phyloP scores from a whole-genome alignment of 1,284 basidiomycete species.

The Agaricales sp. region DNA sequence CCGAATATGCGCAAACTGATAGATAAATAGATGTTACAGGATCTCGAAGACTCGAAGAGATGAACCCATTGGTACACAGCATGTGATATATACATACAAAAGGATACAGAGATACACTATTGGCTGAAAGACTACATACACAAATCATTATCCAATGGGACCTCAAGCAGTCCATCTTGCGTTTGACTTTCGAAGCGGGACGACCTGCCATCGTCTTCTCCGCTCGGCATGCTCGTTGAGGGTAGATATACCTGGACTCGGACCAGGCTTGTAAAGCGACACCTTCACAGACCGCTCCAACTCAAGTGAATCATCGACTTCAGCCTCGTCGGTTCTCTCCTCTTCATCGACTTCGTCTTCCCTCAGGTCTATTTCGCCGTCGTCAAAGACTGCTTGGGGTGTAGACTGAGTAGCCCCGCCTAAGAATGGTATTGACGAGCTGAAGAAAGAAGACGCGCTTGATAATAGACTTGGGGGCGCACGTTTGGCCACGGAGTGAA shows the following conservation, averaged over 20 bases:
- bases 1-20: no score
- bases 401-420: constrained; percentile 29
- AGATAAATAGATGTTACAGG: no score
- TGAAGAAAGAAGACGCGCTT: constrained; percentile 53
- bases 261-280: constrained; percentile 16
- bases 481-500: constrained; percentile 53
- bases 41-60: no score
- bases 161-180: neutral
- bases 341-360: constrained; percentile 71
- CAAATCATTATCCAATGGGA: no score
- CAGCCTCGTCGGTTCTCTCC: constrained; percentile 64
- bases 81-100: no score
- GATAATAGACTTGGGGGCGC: constrained; percentile 59
- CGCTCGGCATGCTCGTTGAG: neutral
- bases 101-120: no score
- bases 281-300: constrained; percentile 26
- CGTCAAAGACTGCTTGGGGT: constrained; percentile 51
- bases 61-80: no score
- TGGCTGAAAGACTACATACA: no score
- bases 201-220: neutral
- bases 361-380: constrained; percentile 53
- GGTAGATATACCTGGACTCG: neutral
- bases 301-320: constrained; percentile 64
- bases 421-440: constrained; percentile 34
- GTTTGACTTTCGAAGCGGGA: neutral